Evolutionary conservation across 345 rosid genomes (phyloP).

Genomic region (Bruguiera gymnorhiza): DNA sequence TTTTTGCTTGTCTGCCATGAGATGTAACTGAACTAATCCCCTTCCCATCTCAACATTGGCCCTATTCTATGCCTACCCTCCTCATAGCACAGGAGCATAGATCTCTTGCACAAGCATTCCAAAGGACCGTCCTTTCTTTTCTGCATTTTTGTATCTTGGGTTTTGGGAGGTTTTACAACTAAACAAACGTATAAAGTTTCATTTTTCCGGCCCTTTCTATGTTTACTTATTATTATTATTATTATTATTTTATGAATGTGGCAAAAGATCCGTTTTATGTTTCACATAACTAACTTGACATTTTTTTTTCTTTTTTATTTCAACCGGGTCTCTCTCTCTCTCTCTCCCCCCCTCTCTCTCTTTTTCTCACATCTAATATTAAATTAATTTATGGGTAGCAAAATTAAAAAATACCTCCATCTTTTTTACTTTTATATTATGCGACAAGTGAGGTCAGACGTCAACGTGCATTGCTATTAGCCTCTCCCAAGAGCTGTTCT

Average conservation of each 20-base stretch:
- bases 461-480: slow-evolving; percentile 12
- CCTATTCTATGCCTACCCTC: not conserved
- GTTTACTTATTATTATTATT: no score
- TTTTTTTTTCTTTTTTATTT: no score
- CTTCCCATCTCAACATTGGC: slow-evolving; percentile 13
- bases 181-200: no score
- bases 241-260: no score
- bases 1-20: slow-evolving; percentile 28
- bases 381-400: no score
- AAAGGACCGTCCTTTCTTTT: not conserved
- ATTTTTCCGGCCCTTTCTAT: no score
- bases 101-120: slow-evolving; percentile 4
- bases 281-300: no score
- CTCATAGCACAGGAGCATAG: not conserved
- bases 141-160: not conserved
- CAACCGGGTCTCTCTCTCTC: no score
- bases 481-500: slow-evolving; percentile 25
- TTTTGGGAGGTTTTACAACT: no score
- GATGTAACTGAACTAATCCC: slow-evolving; percentile 13
- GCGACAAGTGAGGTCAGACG: slow-evolving; percentile 24
- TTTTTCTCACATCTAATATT: no score
- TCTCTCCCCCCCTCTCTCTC: no score
- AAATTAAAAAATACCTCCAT: not conserved
- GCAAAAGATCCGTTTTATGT: no score
- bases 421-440: slow-evolving; percentile 13